phyloP scores from a whole-genome alignment of 495 filamentous ascomycete genomes.

The Tuber borchii region DNA sequence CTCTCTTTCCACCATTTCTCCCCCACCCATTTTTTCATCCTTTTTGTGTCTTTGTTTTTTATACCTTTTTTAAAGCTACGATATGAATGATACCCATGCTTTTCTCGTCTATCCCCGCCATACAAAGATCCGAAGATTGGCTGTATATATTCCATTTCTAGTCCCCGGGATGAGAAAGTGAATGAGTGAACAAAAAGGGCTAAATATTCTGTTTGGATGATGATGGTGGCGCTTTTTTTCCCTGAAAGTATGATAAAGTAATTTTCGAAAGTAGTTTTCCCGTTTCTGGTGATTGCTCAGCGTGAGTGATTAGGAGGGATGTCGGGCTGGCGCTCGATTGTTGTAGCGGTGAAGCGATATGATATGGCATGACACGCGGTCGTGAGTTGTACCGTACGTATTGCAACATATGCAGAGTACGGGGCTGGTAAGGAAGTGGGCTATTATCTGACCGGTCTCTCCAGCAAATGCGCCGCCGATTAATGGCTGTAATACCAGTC shows the following conservation, averaged over 20 bases:
- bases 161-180: background rate
- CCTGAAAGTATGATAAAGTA: background rate
- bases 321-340: background rate
- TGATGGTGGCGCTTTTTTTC: background rate
- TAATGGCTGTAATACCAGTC: background rate
- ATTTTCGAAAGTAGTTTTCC: background rate
- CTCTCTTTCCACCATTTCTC: background rate
- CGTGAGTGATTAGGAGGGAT: background rate
- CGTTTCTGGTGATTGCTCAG: background rate
- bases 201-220: background rate
- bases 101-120: background rate
- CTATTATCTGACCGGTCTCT: background rate
- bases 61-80: background rate
- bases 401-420: background rate
- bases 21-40: background rate
- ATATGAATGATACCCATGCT: constrained; percentile 1
- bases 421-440: background rate
- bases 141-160: background rate
- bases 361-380: background rate
- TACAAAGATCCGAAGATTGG: background rate
- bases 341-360: background rate
- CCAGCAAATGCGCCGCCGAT: background rate
- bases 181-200: background rate
- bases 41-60: background rate
- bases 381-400: background rate